Evolutionary conservation across 768 basidiomycete genomes (phyloP), one percentile per base, ranked within the genome.

Genomic region (Nidularia sp.): DNA sequence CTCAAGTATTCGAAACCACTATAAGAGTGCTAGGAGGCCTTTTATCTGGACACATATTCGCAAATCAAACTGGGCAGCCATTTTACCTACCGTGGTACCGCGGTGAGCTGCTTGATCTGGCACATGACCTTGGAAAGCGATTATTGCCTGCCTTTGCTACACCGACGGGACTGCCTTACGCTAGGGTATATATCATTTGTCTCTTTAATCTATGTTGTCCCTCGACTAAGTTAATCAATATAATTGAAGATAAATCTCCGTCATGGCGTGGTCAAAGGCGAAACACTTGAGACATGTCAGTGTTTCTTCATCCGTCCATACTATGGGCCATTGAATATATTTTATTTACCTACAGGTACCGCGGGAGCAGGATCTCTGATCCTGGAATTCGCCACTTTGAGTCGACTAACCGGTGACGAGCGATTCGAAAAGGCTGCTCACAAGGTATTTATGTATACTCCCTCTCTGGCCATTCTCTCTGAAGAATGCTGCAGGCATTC

Each of bases 1-100:
- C 97, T n/a, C 96, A 99, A 76, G 88, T 98, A 3, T 99, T 99
- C 62, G 96, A 99, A 72, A 91, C 90, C 7, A 98, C 92, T 1
- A 98, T 98, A 51, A 84, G 95, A 29, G 92, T 94, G 5, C 73
- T 99, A 6, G 97, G 97, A 2, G 93, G 93, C 3, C 78, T 99
- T 35, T 66, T 94, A 10, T 92, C 90, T 5, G 93, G 83, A 25
- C 93, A 94, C 60, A 81, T 87, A 48, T 89, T 85, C 63, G 90
- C 91, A n/a, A 84, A 75, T 54, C 74, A 82, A 47, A 69, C 76
- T 2, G 79, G 71, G 2, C 83, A 85, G 35, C 81, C 83, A 15
- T 92, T 93, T 61, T 73, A 84, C 61, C 70, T 96, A 39, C 83
- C 88, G 3, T 93, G 91, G 90, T 97, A 98, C 64, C 74, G 74